phyloP scores from a whole-genome alignment of 2,329 filamentous ascomycete species.

The Exserohilum turcica region DNA sequence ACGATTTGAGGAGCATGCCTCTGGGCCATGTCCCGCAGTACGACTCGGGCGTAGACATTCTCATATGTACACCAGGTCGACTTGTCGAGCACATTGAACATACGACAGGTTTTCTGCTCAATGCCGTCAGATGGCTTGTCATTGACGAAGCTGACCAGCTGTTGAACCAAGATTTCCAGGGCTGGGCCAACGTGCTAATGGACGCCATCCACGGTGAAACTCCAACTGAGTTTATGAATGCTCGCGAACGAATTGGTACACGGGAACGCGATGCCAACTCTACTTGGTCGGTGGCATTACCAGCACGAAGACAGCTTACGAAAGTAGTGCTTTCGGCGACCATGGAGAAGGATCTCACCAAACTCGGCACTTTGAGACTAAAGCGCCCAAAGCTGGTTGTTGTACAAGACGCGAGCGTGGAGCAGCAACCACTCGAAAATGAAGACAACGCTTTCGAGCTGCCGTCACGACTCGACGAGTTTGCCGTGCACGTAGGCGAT shows the following conservation, averaged over 20 bases:
- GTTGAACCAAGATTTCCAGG: constrained; percentile 88
- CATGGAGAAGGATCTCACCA: constrained; percentile 83
- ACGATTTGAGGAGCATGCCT: constrained; percentile 51
- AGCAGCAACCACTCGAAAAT: constrained; percentile 25
- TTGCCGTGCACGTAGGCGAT: constrained; percentile 56
- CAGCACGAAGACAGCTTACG: constrained; percentile 58
- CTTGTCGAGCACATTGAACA: constrained; percentile 88
- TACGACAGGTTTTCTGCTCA: constrained; percentile 80
- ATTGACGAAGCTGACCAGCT: constrained; percentile 94
- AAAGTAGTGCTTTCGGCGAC: constrained; percentile 92
- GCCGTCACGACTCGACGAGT: constrained; percentile 56
- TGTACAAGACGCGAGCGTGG: constrained; percentile 62
- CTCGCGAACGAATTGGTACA: constrained; percentile 60
- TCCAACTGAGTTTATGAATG: constrained; percentile 52
- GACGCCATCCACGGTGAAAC: constrained; percentile 60
- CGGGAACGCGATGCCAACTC: constrained; percentile 39
- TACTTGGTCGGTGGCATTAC: constrained; percentile 40
- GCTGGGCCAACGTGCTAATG: constrained; percentile 79
- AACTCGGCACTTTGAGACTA: constrained; percentile 75
- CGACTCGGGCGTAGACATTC: constrained; percentile 77
- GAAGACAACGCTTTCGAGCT: constrained; percentile 59
- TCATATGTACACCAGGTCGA: constrained; percentile 89
- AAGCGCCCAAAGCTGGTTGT: constrained; percentile 76
- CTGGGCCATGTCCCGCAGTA: constrained; percentile 68
- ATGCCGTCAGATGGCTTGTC: constrained; percentile 82